phyloP scores from a whole-genome alignment of 73 alveolate genomes.

The Tetrahymena elliotti region DNA sequence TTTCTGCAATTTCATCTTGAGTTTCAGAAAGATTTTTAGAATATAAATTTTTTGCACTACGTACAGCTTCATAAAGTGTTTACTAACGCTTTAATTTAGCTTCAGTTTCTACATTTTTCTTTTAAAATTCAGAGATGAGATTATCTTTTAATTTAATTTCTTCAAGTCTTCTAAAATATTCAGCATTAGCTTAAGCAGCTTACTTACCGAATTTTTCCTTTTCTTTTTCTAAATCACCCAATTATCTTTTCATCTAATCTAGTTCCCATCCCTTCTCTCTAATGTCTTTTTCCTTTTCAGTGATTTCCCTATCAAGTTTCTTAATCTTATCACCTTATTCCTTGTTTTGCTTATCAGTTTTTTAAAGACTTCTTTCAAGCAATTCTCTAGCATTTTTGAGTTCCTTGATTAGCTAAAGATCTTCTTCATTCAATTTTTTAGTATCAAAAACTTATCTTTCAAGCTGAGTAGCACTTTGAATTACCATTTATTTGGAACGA shows the following conservation, averaged over 20 bases:
- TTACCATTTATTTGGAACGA: slow-evolving; percentile 47
- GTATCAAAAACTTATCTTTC: slow-evolving; percentile 41
- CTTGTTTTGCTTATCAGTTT: slow-evolving; percentile 57
- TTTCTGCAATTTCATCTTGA: slow-evolving; percentile 86
- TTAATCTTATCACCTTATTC: slow-evolving; percentile 47
- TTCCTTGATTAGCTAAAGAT: slow-evolving; percentile 60
- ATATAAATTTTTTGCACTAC: slow-evolving; percentile 96
- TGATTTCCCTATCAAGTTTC: slow-evolving; percentile 45
- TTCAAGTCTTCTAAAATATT: slow-evolving; percentile 71
- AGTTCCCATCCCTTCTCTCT: slow-evolving; percentile 49
- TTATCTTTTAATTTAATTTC: slow-evolving; percentile 84
- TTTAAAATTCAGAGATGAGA: slow-evolving; percentile 82
- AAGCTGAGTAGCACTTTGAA: slow-evolving; percentile 3
- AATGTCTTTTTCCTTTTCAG: slow-evolving; percentile 45
- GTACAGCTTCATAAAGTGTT: slow-evolving; percentile 97
- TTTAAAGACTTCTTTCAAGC: slow-evolving; percentile 53
- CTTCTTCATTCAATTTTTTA: slow-evolving; percentile 65
- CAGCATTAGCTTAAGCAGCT: slow-evolving; percentile 82
- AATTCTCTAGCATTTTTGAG: slow-evolving; percentile 69
- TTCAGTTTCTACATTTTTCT: slow-evolving; percentile 87
- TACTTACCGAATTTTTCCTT: slow-evolving; percentile 84
- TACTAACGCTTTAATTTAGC: slow-evolving; percentile 90
- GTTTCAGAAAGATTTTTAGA: slow-evolving; percentile 93
- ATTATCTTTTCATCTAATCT: slow-evolving; percentile 43
- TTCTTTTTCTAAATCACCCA: slow-evolving; percentile 54